Base-by-base conservation (phyloP, 345 rosid species). In the Arabidopsis suecica region DNA sequence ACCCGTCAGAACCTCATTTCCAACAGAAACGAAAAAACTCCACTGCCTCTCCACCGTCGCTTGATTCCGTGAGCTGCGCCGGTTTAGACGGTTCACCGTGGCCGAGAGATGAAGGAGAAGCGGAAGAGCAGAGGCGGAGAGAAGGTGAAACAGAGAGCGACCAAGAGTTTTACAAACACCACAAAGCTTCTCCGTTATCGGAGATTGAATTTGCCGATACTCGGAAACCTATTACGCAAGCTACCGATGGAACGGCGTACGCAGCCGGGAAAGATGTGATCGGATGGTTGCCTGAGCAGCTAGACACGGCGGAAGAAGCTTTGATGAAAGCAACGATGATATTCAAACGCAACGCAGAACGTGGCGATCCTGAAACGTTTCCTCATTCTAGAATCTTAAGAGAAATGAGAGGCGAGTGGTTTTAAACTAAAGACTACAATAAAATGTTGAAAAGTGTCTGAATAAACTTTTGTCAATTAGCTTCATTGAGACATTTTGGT, bases 271-370 rank as follows among this genome's bases (percentile, higher is more conserved):
- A 58, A 36, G 87, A 76, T 18, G 84, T 75, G 60, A 74, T 84
- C 3, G 87, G 87, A 49, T 91, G 97, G 94, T 58, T 62, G 1
- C 89, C 94, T 45, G 98, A 89, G 79, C 96, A 91, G 87, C 77
- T 88, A 1, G 97, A 88, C 38, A 85, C 93, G 47, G 94, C 93
- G 11, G 98, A 93, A 79, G 94, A 93, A 65, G 36, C 90, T 10
- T 66, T 91, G 3, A 59, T 18, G 77, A 86, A 85, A 75, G 98
- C 93, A 2, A 40, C 80, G 0, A 62, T 78, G 86, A 88, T 89
- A 16, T 88, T 85, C 81, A 78, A 44, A 64, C 85, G 80, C 53
- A 91, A 85, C 49, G 97, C 93, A 5, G 75, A 77, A 87, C 83
- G 88, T 4, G 98, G 98, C 5, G 92, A 87, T 72, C 96, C 97